phyloP scores from a whole-genome alignment of 306 rosid species.

The Parietaria judaica region DNA sequence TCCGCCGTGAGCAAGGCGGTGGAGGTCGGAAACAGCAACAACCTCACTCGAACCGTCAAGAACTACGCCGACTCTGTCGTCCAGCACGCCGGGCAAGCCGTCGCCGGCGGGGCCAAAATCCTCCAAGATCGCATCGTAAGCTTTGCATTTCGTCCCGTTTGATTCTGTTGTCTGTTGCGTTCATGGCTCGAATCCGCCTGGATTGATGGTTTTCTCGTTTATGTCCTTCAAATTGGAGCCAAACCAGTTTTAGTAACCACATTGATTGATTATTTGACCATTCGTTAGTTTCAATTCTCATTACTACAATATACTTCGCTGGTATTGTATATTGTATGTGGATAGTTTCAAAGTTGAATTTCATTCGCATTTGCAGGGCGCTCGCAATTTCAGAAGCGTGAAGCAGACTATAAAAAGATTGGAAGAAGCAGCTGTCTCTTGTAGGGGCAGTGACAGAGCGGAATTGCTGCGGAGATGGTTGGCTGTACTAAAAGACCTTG shows the following conservation, averaged over 20 bases:
- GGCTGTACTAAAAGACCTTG: constrained; percentile 68
- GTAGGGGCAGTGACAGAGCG: constrained; percentile 65
- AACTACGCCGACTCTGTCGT: constrained; percentile 96
- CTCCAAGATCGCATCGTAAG: constrained; percentile 91
- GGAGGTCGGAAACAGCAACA: constrained; percentile 83
- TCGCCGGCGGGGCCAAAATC: constrained; percentile 88
- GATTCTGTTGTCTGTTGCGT: neutral
- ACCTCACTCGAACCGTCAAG: constrained; percentile 89
- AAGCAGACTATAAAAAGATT: constrained; percentile 57
- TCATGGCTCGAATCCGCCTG: neutral
- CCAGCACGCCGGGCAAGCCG: constrained; percentile 97
- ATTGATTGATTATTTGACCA: neutral
- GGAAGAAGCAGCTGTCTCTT: constrained; percentile 84
- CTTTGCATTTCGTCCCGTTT: neutral
- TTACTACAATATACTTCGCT: too few species aligned
- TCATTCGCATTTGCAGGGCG: constrained; percentile 33
- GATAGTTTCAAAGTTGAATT: neutral
- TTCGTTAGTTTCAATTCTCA: too few species aligned
- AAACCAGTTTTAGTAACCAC: neutral
- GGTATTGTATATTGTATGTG: too few species aligned
- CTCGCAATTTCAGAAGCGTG: constrained; percentile 61
- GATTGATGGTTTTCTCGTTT: neutral
- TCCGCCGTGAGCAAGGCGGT: constrained; percentile 93
- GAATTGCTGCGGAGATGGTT: constrained; percentile 83
- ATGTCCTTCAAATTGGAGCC: neutral